Evolutionary conservation across 768 basidiomycete genomes (phyloP).

Genomic region (Ephemerocybe angulata): DNA sequence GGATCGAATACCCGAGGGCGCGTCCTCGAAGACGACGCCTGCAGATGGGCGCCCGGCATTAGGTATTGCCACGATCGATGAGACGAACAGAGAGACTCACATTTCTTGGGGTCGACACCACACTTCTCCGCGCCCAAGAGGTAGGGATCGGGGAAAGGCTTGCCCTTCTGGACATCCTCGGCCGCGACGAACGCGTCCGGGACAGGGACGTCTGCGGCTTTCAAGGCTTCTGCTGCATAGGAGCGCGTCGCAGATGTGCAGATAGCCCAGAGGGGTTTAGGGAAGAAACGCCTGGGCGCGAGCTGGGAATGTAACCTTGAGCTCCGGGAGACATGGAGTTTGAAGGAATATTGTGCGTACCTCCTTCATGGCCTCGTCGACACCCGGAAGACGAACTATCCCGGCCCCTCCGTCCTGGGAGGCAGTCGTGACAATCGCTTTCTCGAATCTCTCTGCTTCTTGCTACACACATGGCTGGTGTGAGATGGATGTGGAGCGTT

Average conservation of each 20-base stretch:
- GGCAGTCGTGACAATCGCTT: constrained; percentile 67
- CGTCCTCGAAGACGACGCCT: constrained; percentile 91
- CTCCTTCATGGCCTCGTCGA: constrained; percentile 51
- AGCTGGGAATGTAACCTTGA: constrained; percentile 27
- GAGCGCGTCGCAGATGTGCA: constrained; percentile 79
- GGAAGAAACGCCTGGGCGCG: constrained; percentile 30
- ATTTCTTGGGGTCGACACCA: constrained; percentile 58
- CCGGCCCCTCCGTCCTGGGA: constrained; percentile 51
- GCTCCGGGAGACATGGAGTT: constrained; percentile 1
- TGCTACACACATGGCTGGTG: constrained; percentile 37
- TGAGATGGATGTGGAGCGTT: neutral
- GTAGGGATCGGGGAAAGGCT: constrained; percentile 90
- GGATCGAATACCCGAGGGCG: constrained; percentile 78
- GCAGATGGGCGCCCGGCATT: constrained; percentile 3
- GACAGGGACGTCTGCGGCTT: constrained; percentile 58
- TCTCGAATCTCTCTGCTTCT: constrained; percentile 77
- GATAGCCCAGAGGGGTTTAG: constrained; percentile 78
- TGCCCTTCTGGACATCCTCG: constrained; percentile 80
- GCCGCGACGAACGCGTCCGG: constrained; percentile 77
- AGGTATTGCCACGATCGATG: constrained; percentile 7
- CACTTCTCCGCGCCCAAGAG: constrained; percentile 76
- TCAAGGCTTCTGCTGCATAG: constrained; percentile 74
- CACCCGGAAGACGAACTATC: constrained; percentile 75
- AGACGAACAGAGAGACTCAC: constrained; percentile 31
- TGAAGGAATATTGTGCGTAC: constrained; percentile 29